Conservation (phyloP, 1,139 yeast genomes). For the Geotrichum restrictum region DNA sequence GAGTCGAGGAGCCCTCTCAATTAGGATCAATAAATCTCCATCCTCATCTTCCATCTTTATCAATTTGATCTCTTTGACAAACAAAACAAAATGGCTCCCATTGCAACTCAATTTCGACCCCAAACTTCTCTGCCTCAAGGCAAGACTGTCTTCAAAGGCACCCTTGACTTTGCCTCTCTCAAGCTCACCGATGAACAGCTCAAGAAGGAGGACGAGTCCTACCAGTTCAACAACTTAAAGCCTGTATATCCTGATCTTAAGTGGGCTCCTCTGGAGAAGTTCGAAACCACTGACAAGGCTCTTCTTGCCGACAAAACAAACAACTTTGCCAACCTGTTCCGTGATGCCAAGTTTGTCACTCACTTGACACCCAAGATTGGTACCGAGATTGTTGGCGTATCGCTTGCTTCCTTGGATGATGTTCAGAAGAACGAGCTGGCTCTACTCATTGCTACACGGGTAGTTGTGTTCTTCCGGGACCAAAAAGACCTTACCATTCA, state of each 20-base stretch:
- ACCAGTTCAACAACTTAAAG: constrained; percentile 23
- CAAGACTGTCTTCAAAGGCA: constrained; percentile 15
- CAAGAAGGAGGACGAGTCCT: constrained; percentile 14
- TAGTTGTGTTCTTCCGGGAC: constrained; percentile 63
- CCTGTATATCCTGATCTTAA: constrained; percentile 37
- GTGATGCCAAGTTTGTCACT: constrained; percentile 40
- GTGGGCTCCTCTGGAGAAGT: constrained; percentile 29
- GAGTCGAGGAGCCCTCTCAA: not conserved
- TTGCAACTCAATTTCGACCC: not conserved
- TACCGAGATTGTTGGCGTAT: constrained; percentile 57
- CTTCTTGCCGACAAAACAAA: constrained; percentile 23
- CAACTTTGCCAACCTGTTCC: constrained; percentile 49
- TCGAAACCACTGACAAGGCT: constrained; percentile 23
- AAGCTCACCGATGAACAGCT: constrained; percentile 13
- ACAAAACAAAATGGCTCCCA: constrained; percentile 11
- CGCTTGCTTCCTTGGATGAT: constrained; percentile 43
- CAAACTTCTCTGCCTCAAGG: not conserved
- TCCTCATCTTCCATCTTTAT: not conserved
- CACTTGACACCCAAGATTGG: constrained; percentile 63
- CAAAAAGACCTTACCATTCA: constrained; percentile 49
- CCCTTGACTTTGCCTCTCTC: constrained; percentile 14
- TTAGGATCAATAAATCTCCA: not conserved
- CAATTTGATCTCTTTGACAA: not conserved
- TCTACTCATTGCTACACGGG: constrained; percentile 58
- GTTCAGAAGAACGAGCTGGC: constrained; percentile 64